Percentiles rank a stretch among this genome's conserved stretches.
These are phyloP conservation scores for Rutstroemia sydowiana DNA, from an alignment of 2,329 filamentous ascomycete species.

Conservation along the genomic window DNA sequence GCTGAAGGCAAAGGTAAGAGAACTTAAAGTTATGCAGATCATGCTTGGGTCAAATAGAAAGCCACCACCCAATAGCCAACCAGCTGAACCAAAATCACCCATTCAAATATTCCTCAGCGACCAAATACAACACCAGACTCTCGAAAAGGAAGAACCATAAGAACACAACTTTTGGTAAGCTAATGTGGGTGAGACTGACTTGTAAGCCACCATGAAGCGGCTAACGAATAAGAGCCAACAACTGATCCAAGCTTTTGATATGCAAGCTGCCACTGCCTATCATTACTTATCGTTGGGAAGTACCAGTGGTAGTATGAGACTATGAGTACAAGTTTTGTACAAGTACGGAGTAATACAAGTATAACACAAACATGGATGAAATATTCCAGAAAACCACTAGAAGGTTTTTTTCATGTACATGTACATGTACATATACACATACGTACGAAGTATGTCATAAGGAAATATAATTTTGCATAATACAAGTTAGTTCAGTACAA, in stretches of 20 bases:
- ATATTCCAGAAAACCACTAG: not conserved
- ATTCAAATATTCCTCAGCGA: not conserved
- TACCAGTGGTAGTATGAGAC: too few relatives aligned
- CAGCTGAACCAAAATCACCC: not conserved
- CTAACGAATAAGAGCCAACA: not conserved
- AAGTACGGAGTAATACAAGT: too few relatives aligned
- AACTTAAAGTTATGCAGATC: not conserved
- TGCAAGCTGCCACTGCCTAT: not conserved
- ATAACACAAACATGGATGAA: not conserved
- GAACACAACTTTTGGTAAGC: not conserved
- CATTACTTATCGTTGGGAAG: not conserved
- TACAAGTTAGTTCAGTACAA: too few relatives aligned
- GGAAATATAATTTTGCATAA: not conserved
- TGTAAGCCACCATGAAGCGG: not conserved
- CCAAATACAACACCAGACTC: not conserved
- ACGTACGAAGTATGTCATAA: not conserved
- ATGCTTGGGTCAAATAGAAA: too few relatives aligned
- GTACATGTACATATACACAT: not conserved
- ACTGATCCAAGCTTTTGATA: not conserved
- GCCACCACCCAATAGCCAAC: too few relatives aligned
- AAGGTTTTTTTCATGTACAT: not conserved
- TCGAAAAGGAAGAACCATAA: not conserved
- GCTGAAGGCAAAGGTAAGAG: conserved; percentile 1
- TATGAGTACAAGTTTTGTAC: too few relatives aligned
- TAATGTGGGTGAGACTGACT: not conserved